Evolutionary conservation across 805 yeast species (phyloP), one percentile per base, ranked within the genome.

Genomic region (Candida stauntonica): DNA sequence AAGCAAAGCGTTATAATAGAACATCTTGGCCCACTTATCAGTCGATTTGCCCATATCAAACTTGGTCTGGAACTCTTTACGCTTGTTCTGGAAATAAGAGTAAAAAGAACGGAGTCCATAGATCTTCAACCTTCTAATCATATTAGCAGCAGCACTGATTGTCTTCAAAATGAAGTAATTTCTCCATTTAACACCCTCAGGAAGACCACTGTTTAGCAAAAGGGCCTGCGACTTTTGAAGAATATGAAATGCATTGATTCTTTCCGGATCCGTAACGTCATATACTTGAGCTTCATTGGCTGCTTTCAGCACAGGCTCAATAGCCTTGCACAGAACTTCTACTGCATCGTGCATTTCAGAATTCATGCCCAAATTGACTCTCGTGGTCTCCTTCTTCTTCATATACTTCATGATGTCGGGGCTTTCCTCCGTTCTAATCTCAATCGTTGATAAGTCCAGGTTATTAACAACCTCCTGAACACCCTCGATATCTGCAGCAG

Each of bases 51-150:
- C 75, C 36, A 67, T 58, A 31, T 66, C 70, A 52, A 64, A 75
- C 54, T 81, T 82, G 3, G 83, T 67, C 23, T 75, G 67, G 53
- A 77, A 73, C 55, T 79, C 80, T 16, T 60, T 60, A 55, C 70
- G 63, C 45, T 82, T 82, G 38, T 79, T 81, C 28, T 58, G 51
- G 54, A 80, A 81, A 56, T 82, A 84, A 6, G 71, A 65, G 57
- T 75, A 82, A 54, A 93, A 93, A 0, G 94, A 80, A 32, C 73
- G 62, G 7, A 91, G 66, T 0, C 99, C 98, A 59, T 93, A 94
- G 15, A 85, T 77, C 50, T 80, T 81, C 26, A 93, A 63, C 41
- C 89, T 58, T 51, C 79, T 67, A 18, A 79, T 60, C 63, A 81
- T 75, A 52, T 77, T 88, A 0, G 95, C 96, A 6, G 81, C 80